Evolutionary conservation across 257 asterid species (phyloP), one percentile per base, ranked within the genome.

Genomic region (Paraleonurus japonicus): DNA sequence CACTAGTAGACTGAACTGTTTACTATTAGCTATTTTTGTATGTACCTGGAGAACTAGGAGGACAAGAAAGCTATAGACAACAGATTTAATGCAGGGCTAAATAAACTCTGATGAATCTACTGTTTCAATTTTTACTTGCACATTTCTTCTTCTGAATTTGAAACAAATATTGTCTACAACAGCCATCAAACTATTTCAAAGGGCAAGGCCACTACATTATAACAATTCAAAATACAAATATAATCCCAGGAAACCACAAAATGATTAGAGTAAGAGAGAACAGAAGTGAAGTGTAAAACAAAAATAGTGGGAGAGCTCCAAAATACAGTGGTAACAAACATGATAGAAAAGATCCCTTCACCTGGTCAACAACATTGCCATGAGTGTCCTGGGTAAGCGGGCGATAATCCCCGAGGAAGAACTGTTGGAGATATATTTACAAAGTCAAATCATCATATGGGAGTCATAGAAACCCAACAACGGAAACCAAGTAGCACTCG

Each of bases 381-480:
- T 85, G 89, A 61, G 82, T 76, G 79, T 94, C 98, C 79, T 75
- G 96, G 68, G 81, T 76, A 75, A 94, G 96, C 61, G 96, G 96
- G 74, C 98, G 96, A 76, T 94, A 94, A 80, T 94, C 99, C 78
- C 99, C 97, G 58, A 94, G 98, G 85, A 94, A 94, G 82, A 94
- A 94, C 99, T 94, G 92, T 82, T 23, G 73, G 60, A 65, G 66
- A 77, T n/a, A 77, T 8, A 58, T 23, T 32, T 23, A 47, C 64
- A 73, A 41, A 39, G 82, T 85, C 82, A 81, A 80, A 76, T 65
- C 39, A 43, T 60, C 65, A 6, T 28, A 16, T 58, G 24, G 20
- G 33, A 51, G 74, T 71, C 16, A 53, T 19, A 19, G 43, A 45
- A 69, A 70, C 64, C 6, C 75, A 53, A 70, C 47, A 59, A 20